Evolutionary conservation across 2,329 filamentous ascomycete species (phyloP), one percentile per base, ranked within the genome.

Genomic region (Fusarium nematophilum): DNA sequence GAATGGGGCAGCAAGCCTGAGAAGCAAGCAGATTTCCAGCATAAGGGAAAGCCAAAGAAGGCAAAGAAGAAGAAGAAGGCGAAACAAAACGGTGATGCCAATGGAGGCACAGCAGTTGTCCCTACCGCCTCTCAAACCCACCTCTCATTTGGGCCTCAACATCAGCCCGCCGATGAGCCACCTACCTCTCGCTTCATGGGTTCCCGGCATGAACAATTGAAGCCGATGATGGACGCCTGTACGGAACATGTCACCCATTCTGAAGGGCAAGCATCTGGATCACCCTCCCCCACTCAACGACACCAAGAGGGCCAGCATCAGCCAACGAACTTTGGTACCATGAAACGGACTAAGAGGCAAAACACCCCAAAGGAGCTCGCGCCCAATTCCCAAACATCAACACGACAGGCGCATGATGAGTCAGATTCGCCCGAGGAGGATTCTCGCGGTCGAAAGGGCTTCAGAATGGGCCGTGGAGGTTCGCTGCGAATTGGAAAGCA

Each of bases 401-500:
- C 30, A 38, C 53, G 30, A 18, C 27, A 14, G 21, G 9, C 34
- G 13, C n/a, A 50, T 4, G 42, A 62, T 13, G 44, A 64, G 17
- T 48, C 50, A 6, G 56, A 53, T 14, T 50, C 45, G 6, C 51
- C 37, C 3, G 37, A 53, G 17, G 49, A 57, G 17, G 62, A 60
- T 6, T 37, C 43, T 18, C 56, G 61, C 14, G 53, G 49, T 5
- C 61, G 47, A 9, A 62, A 58, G 10, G 57, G 54, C 13, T 76
- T 70, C 15, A 65, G 71, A 25, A 54, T 64, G 31, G 58, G 66
- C 21, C 68, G 65, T 9, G 74, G 73, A n/a, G 73, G 73, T 17
- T 77, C 76, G 4, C 64, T 77, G 25, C 69, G 68, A 9, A 52
- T 75, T 18, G 55, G 59, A 3, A 75, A 75, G 57, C 67, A 68